Evolutionary conservation across 306 rosid genomes (phyloP), one percentile per base, ranked within the genome.

Genomic region (Cicer yamashitae): DNA sequence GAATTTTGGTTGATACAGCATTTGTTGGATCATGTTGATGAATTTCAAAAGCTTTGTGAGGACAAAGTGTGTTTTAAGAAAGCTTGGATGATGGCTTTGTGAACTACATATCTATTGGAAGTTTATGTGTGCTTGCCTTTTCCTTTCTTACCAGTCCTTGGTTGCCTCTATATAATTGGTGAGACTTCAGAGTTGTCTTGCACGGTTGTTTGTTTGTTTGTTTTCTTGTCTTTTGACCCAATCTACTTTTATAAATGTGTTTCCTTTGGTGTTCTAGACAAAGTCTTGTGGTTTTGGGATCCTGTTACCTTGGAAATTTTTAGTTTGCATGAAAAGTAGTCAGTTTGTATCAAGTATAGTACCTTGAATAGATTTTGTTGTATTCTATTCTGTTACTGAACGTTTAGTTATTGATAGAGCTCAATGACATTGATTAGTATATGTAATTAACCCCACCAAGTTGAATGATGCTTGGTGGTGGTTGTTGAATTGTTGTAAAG

Each of bases 111-210:
- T 61, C 11, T 69, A 7, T 70, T 62, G 22, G 9, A 66, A 43
- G 52, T 14, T 70, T n/a, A 53, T 43, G 12, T 46, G 34, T 67
- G 72, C 53, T 44, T 73, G 75, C 34, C 39, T 40, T 53, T 18
- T 7, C 40, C 40, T 44, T 39, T 14, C 62, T 10, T 17, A 25
- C 41, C 22, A 7, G 8, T 62, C 14, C 10, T 56, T 47, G 46
- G 34, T 20, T 10, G 54, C 71, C 10, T 44, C 9, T 6, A 47
- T 62, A 14, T 61, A 41, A n/a, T 60, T 8, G 12, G 10, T 41
- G 5, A 11, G 25, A 12, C 13, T 10, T 41, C 2, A 9, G 13
- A 13, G 17, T 22, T 41, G 10, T 63, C 13, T 15, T 22, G 8
- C 22, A 20, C 1, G 14, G 57, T 4, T 48, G 54, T 57, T 17